Conservation (phyloP, 176 grass and related monocot species). For the Carex myosuroides region DNA sequence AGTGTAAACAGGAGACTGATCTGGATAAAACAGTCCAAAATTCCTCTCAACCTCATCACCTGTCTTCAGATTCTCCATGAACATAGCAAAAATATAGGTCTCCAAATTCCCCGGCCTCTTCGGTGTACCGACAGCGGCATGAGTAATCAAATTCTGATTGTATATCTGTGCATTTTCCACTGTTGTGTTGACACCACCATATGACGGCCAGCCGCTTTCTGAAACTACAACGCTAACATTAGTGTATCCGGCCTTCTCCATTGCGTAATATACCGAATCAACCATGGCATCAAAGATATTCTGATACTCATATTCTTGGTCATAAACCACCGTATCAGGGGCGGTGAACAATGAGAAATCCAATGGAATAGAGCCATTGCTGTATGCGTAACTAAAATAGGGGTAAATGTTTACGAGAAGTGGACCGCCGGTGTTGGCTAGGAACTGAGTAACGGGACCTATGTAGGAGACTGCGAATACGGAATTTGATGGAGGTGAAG, state of each 20-base stretch:
- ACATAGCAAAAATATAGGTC: conserved; percentile 60
- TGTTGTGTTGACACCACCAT: conserved; percentile 29
- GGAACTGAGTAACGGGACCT: conserved; percentile 16
- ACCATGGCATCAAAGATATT: conserved; percentile 61
- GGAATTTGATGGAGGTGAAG: conserved; percentile 49
- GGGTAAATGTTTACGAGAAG: conserved; percentile 63
- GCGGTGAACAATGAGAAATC: conserved; percentile 44
- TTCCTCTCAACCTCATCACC: conserved; percentile 32
- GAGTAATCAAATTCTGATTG: conserved; percentile 55
- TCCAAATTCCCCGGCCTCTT: conserved; percentile 25
- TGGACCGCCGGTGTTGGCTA: conserved; percentile 33
- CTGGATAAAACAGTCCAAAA: conserved; percentile 44
- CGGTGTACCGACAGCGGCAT: conserved; percentile 36
- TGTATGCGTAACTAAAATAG: conserved; percentile 40
- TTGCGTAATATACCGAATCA: conserved; percentile 37
- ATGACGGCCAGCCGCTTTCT: conserved; percentile 67
- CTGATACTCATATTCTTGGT: conserved; percentile 28
- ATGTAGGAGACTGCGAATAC: conserved; percentile 33
- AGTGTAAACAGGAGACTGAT: conserved; percentile 31
- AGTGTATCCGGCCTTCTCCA: conserved; percentile 38
- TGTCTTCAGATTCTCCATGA: conserved; percentile 53
- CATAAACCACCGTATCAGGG: conserved; percentile 15
- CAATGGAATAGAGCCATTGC: conserved; percentile 19
- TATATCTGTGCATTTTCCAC: conserved; percentile 41
- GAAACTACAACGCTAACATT: conserved; percentile 35